phyloP scores from a whole-genome alignment of 306 rosid species.

The Dalbergia oliveri region DNA sequence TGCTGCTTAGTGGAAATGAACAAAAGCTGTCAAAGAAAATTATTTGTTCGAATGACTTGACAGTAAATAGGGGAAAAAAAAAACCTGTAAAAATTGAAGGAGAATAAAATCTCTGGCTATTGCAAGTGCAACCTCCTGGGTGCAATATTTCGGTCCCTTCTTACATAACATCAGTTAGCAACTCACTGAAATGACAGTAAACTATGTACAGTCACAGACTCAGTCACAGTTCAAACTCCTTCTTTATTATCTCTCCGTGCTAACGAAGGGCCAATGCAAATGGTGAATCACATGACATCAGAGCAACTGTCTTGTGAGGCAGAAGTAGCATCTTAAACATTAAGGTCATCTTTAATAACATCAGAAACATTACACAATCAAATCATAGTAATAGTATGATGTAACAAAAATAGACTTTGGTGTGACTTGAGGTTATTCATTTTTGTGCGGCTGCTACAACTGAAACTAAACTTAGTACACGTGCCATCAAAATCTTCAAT shows the following conservation, averaged over 20 bases:
- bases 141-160: no score
- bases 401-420: background rate
- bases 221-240: background rate
- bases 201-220: no score
- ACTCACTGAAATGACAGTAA: no score
- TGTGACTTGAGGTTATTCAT: no score
- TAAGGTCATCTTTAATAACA: background rate
- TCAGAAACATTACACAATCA: background rate
- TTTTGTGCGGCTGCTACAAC: background rate
- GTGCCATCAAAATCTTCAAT: slow-evolving; percentile 55
- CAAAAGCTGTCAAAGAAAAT: no score
- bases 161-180: no score
- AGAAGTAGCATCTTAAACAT: background rate
- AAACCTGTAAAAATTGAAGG: no score
- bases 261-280: background rate
- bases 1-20: no score
- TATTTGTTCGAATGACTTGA: no score
- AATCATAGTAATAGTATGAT: slow-evolving; percentile 1
- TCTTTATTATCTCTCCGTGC: background rate
- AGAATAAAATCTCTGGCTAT: no score
- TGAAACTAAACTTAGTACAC: slow-evolving; percentile 34
- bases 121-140: no score
- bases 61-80: no score
- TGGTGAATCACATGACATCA: background rate
- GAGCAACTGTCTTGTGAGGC: background rate